Evolutionary conservation across 75 land plant genomes (phyloP).

Genomic region (Pinus taeda): DNA sequence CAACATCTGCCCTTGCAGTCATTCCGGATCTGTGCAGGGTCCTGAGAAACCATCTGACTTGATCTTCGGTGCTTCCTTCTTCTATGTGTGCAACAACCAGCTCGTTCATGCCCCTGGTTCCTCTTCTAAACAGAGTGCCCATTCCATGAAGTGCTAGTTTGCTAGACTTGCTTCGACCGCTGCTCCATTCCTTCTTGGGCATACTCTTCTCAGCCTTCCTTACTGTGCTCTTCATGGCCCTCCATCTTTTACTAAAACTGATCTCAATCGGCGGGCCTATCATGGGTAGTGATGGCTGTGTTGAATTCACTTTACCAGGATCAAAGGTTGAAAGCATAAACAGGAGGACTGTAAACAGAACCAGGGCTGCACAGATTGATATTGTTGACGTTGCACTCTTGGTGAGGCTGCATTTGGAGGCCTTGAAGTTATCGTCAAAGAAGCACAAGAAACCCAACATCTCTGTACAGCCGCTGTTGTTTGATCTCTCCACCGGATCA

Average conservation of each 20-base stretch:
- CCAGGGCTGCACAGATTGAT: constrained; percentile 26
- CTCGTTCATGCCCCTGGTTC: constrained; percentile 55
- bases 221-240: constrained; percentile 19
- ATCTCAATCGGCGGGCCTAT: no score
- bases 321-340: no score
- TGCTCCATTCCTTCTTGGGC: not conserved
- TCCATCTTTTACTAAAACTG: no score
- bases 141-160: no score
- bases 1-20: constrained; percentile 42
- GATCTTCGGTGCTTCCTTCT: constrained; percentile 16
- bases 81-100: constrained; percentile 46
- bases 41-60: constrained; percentile 37
- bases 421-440: constrained; percentile 3
- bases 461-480: not conserved
- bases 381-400: constrained; percentile 40
- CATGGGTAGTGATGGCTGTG: no score
- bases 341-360: constrained; percentile 38
- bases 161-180: no score
- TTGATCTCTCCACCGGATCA: not conserved
- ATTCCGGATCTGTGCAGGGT: constrained; percentile 39
- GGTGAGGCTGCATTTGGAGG: constrained; percentile 9
- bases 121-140: constrained; percentile 54
- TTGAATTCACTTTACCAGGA: no score
- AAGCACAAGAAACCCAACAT: not conserved
- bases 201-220: not conserved